Evolutionary conservation across 345 rosid genomes (phyloP), one percentile per base, ranked within the genome.

Genomic region (Microcos paniculata): DNA sequence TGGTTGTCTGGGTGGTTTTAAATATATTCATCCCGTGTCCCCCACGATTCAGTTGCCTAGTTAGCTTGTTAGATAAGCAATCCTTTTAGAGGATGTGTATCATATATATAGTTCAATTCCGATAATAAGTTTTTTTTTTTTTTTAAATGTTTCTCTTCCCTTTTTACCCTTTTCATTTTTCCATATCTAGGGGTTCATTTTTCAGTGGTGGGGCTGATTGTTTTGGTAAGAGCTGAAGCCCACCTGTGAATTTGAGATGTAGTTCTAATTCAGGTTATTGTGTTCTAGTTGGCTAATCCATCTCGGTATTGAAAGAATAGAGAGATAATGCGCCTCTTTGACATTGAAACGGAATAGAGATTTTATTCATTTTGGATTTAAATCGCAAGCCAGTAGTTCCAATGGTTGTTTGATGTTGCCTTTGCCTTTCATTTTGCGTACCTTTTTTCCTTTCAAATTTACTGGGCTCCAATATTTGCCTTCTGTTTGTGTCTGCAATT

Each of bases 1-100:
- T 80, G 71, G 52, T 55, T 71, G 80, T 74, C 52, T 23, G 51
- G 58, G 70, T 70, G 79, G 80, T 73, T 62, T 75, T 67, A 70
- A 35, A 35, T 35, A 35, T 35, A 74, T 84, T 83, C 62, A 48
- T 70, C 80, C 24, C 46, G 73, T 53, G 75, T 61, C 73, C 67
- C 74, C 65, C 81, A 53, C 57, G 51, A 59, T 56, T 77, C 77
- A 75, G 65, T 30, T 51, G 56, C 73, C 73, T 78, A 84, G 83
- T 74, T 85, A 81, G 82, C 74, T 57, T 81, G 79, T 87, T 87
- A 87, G 89, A 80, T 81, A 83, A 84, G 84, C 79, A 75, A 82
- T 85, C 87, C 90, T 82, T 79, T 62, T 63, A 76, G 77, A 84
- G 90, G 87, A 87, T 85, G 69, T 90, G 93, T 90, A 90, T 80